A percentile compares a stretch with the other conserved stretches of the same genome.
Conservation (phyloP, 352 stramenopile genomes). For the Phytophthora parvispora region DNA sequence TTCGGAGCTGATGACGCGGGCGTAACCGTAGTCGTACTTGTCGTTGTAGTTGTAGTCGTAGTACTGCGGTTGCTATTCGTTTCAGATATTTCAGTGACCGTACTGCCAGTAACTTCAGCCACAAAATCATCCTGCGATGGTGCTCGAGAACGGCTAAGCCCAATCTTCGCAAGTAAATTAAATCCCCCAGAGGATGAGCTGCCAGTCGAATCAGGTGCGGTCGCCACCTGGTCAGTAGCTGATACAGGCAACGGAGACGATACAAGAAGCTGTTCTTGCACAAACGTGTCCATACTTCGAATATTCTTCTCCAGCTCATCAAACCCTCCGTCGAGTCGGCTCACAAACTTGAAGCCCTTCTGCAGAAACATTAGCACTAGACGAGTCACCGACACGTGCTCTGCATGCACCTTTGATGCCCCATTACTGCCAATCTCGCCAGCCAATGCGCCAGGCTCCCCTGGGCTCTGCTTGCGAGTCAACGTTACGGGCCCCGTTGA, state of each 20-base stretch:
- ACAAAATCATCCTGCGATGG: slow-evolving; percentile 47
- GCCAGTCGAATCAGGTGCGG: slow-evolving; percentile 10
- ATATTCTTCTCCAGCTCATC: slow-evolving; percentile 84
- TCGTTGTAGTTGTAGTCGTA: slow-evolving; percentile 2
- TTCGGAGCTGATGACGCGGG: slow-evolving; percentile 13
- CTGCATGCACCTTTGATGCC: slow-evolving; percentile 34
- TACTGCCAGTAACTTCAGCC: slow-evolving; percentile 9
- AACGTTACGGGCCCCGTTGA: slow-evolving; percentile 14
- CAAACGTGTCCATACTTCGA: slow-evolving; percentile 64
- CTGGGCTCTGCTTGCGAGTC: slow-evolving; percentile 32
- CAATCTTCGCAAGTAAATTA: slow-evolving; percentile 65
- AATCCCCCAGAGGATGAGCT: slow-evolving; percentile 38
- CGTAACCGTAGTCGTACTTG: neutral
- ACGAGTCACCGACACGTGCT: slow-evolving; percentile 83
- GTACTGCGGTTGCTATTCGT: slow-evolving; percentile 1
- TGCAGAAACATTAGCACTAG: slow-evolving; percentile 90
- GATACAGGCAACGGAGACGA: slow-evolving; percentile 26
- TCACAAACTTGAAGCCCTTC: slow-evolving; percentile 90
- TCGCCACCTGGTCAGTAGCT: slow-evolving; percentile 4
- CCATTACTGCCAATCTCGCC: slow-evolving; percentile 50
- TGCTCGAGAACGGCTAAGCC: slow-evolving; percentile 44
- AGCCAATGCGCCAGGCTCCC: slow-evolving; percentile 36
- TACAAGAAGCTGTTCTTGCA: slow-evolving; percentile 83
- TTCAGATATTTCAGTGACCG: slow-evolving; percentile 3
- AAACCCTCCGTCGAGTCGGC: slow-evolving; percentile 84